These are phyloP conservation scores for Wickerhamomyces xylosicus DNA, from an alignment of 805 yeast species.

Conservation along the genomic window DNA sequence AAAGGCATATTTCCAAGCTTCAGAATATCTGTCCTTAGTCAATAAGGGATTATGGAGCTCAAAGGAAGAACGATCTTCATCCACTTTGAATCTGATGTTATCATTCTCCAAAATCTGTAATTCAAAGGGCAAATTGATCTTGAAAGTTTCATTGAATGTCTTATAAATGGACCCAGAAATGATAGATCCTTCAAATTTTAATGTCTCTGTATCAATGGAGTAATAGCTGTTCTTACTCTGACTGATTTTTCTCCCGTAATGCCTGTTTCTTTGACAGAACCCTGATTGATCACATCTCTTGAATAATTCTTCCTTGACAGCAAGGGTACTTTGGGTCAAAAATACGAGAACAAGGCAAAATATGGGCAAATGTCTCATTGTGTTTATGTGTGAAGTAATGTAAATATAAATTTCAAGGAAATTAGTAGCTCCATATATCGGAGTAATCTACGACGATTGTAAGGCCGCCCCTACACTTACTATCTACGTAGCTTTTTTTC, in stretches of 20 bases:
- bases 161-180: conserved; percentile 41
- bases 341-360: background rate
- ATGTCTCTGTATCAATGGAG: conserved; percentile 26
- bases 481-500: too few species aligned
- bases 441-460: too few species aligned
- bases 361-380: background rate
- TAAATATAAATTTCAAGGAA: too few species aligned
- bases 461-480: too few species aligned
- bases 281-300: conserved; percentile 75
- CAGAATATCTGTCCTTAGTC: conserved; percentile 44
- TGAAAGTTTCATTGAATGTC: conserved; percentile 26
- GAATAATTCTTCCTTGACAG: conserved; percentile 59
- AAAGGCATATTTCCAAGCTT: conserved; percentile 52
- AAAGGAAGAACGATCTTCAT: conserved; percentile 40
- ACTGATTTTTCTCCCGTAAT: conserved; percentile 34
- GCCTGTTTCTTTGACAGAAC: conserved; percentile 73
- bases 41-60: conserved; percentile 18
- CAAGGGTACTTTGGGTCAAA: conserved; percentile 10
- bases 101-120: conserved; percentile 46
- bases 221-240: conserved; percentile 27
- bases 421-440: too few species aligned
- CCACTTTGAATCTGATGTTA: conserved; percentile 50
- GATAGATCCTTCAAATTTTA: conserved; percentile 23
- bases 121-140: conserved; percentile 42
- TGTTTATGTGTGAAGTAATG: too few species aligned